Percentiles rank a stretch among this genome's conserved stretches.
Evolutionary conservation across 108 stramenopile genomes (phyloP).

Genomic region (Skeletonema grethae): DNA sequence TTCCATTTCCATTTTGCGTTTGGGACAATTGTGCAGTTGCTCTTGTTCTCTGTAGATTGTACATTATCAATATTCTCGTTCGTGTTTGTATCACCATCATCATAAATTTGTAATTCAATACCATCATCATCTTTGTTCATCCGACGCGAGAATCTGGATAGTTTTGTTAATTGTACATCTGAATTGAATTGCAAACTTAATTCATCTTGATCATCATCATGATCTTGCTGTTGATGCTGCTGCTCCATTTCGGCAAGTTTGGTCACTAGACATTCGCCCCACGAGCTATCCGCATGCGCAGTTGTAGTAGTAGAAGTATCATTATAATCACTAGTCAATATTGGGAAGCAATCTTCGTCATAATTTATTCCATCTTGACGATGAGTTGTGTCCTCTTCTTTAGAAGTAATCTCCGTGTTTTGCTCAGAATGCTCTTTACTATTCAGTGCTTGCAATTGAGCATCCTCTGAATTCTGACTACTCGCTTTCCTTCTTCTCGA

Average conservation of each 20-base stretch:
- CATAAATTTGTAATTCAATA: neutral
- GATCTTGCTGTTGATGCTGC: neutral
- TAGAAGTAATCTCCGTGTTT: neutral
- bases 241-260: neutral
- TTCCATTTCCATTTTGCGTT: slow-evolving; percentile 41
- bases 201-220: neutral
- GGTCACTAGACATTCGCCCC: neutral
- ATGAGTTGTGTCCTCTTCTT: neutral
- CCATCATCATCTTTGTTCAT: neutral
- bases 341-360: neutral
- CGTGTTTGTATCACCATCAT: neutral
- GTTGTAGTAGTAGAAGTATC: neutral
- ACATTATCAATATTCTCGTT: neutral
- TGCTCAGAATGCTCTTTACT: too few relatives aligned
- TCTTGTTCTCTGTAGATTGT: neutral
- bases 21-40: slow-evolving; percentile 1
- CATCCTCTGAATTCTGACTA: neutral
- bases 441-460: neutral
- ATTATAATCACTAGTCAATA: neutral
- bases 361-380: neutral
- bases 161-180: slow-evolving; percentile 4
- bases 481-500: neutral
- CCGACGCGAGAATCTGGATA: neutral
- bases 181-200: neutral
- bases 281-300: neutral